Evolutionary conservation across 1,284 basidiomycete genomes (phyloP).

Genomic region (Cutaneotrichosporon cutaneum): DNA sequence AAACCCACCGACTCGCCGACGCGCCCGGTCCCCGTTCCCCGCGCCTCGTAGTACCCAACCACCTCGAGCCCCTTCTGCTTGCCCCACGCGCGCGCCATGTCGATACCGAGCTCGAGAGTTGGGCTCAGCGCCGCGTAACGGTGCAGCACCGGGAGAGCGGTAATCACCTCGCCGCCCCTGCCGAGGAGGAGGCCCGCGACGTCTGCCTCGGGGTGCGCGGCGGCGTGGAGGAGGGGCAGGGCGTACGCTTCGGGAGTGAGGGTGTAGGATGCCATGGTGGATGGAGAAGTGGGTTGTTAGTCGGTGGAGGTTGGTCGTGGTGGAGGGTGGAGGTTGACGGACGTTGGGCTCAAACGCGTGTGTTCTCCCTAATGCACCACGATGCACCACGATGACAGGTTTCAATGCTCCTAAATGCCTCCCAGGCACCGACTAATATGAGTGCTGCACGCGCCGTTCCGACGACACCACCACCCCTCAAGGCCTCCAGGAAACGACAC

Average conservation of each 20-base stretch:
- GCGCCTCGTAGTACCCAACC: slow-evolving; percentile 48
- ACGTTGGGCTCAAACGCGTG: neutral
- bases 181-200: slow-evolving; percentile 53
- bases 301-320: neutral
- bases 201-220: slow-evolving; percentile 43
- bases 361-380: neutral
- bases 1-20: slow-evolving; percentile 26
- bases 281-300: neutral
- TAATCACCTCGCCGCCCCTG: slow-evolving; percentile 25
- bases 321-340: neutral
- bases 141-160: slow-evolving; percentile 53
- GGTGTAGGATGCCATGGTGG: slow-evolving; percentile 17
- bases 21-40: slow-evolving; percentile 20
- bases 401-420: neutral
- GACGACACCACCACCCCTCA: no score
- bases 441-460: neutral
- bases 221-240: slow-evolving; percentile 44
- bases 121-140: slow-evolving; percentile 47
- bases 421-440: no score
- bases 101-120: slow-evolving; percentile 47
- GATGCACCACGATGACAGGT: neutral
- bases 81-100: slow-evolving; percentile 38
- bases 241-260: slow-evolving; percentile 33
- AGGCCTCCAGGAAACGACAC: neutral
- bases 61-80: slow-evolving; percentile 18